phyloP scores from a whole-genome alignment of 495 filamentous ascomycete species.

The Acidomyces sp. region DNA sequence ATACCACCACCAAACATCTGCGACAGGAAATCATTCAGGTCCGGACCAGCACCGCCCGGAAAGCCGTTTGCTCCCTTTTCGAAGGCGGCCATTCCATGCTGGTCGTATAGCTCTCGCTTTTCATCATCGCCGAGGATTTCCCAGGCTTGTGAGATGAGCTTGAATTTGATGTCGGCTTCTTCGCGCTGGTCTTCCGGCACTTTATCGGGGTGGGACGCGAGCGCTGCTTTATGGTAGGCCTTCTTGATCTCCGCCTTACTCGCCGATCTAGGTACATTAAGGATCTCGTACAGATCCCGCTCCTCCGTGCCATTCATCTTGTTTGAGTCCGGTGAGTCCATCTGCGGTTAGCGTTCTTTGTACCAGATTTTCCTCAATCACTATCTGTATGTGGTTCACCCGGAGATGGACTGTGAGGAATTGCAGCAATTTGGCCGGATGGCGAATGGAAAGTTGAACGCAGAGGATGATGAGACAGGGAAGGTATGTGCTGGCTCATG shows the following conservation, averaged over 20 bases:
- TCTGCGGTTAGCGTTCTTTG: too few species aligned
- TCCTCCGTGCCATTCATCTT: too few species aligned
- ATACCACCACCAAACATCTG: slow-evolving; percentile 73
- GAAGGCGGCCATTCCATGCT: slow-evolving; percentile 91
- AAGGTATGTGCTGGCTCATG: too few species aligned
- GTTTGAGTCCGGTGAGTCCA: too few species aligned
- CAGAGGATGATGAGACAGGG: too few species aligned
- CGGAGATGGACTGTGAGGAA: too few species aligned
- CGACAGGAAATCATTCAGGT: slow-evolving; percentile 78
- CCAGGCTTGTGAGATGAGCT: slow-evolving; percentile 81
- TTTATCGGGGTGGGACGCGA: slow-evolving; percentile 88
- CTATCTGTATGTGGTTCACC: too few species aligned
- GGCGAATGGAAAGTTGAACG: too few species aligned
- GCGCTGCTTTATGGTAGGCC: slow-evolving; percentile 92
- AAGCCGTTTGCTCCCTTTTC: slow-evolving; percentile 37
- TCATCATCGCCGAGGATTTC: slow-evolving; percentile 95
- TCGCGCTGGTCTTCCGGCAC: slow-evolving; percentile 75
- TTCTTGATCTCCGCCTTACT: slow-evolving; percentile 84
- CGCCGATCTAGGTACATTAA: slow-evolving; percentile 56
- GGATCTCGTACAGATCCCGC: too few species aligned
- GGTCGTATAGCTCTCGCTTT: slow-evolving; percentile 81
- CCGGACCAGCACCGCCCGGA: slow-evolving; percentile 46
- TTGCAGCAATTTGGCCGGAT: too few species aligned
- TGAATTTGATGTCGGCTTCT: slow-evolving; percentile 80
- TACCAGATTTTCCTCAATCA: too few species aligned